phyloP scores from a whole-genome alignment of 495 filamentous ascomycete species.

The Parachaetomium inaequale region DNA sequence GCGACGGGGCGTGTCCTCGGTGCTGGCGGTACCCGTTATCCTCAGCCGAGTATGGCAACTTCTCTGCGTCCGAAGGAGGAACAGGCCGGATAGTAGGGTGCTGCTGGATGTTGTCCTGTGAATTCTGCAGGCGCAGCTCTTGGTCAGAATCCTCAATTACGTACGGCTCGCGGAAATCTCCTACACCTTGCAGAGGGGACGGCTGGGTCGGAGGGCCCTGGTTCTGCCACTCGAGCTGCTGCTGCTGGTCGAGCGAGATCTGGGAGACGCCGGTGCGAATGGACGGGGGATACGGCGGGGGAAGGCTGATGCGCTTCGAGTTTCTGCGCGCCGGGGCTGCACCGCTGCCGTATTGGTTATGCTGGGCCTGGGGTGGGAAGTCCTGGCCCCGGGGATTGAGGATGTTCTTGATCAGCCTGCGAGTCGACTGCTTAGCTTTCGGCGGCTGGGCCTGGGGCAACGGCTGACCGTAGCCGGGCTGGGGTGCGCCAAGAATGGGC shows the following conservation, averaged over 20 bases:
- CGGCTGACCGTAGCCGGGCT: slow-evolving; percentile 26
- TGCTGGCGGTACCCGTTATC: slow-evolving; percentile 42
- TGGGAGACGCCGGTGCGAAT: slow-evolving; percentile 33
- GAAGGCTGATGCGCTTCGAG: slow-evolving; percentile 48
- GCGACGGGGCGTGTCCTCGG: slow-evolving; percentile 39
- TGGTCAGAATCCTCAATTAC: slow-evolving; percentile 37
- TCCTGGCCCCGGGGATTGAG: slow-evolving; percentile 39
- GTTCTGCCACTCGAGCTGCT: slow-evolving; percentile 35
- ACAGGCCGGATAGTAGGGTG: slow-evolving; percentile 43
- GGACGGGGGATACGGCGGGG: slow-evolving; percentile 25
- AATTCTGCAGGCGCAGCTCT: slow-evolving; percentile 39
- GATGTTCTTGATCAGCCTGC: slow-evolving; percentile 47
- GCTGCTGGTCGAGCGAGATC: slow-evolving; percentile 33
- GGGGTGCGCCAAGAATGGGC: slow-evolving; percentile 28
- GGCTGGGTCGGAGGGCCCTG: slow-evolving; percentile 33
- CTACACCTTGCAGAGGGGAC: slow-evolving; percentile 44
- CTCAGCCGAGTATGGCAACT: slow-evolving; percentile 41
- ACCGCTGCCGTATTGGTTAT: slow-evolving; percentile 40
- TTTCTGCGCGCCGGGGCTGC: slow-evolving; percentile 42
- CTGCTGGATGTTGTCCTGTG: slow-evolving; percentile 35
- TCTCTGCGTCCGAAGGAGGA: slow-evolving; percentile 32
- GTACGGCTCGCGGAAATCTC: slow-evolving; percentile 41
- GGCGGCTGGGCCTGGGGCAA: slow-evolving; percentile 37
- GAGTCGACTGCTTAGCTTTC: slow-evolving; percentile 41
- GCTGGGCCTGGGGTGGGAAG: slow-evolving; percentile 9